Base-by-base conservation (phyloP, 73 alveolate species). In the Paramecium bursaria region DNA sequence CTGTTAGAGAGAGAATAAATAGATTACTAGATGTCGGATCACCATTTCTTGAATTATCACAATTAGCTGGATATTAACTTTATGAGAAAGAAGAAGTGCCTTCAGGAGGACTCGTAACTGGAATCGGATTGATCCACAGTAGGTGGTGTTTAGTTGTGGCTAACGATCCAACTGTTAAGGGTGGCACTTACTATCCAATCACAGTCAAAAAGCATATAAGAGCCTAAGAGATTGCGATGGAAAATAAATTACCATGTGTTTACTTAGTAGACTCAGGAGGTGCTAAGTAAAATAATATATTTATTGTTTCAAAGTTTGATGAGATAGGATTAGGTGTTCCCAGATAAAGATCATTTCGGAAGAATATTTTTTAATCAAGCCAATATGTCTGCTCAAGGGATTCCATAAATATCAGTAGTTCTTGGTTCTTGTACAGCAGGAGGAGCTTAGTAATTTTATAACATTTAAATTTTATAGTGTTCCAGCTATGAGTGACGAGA, bases 401-500 rank as follows among this genome's bases (percentile, higher is more conserved):
- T 92, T 46, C 95, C 99, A 3, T 79, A 95, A 80, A 75, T 95
- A 15, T 91, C 97, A 2, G 88, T 94, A 15, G 98, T 94, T 25
- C 53, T 95, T 47, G 99, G 99, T 35, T 87, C 95, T 23, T 96
- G 99, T 86, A 96, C 99, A 13, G 99, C 99, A 3, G 99, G 99
- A 14, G 99, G 99, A 42, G 99, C 99, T 31, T 96, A 96, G 82
- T 67, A 67, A 35, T 14, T 39, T 31, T 15, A 10, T 17, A 11
- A 21, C 2, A n/a, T 39, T n/a, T 39, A 67, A 7, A n/a, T 4
- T 29, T 57, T 42, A 39, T 67, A 67, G 82, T 50, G 98, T 96
- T 21, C 99, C 99, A n/a, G 97, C 98, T 25, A 96, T 96, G 99
- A 75, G 96, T 25, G 99, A 96, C 88, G 99, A 96, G 85, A 93